A percentile compares a stretch with the other conserved stretches of the same genome.
Evolutionary conservation across 352 stramenopile species (phyloP).

Genomic region (Paralagenidium karlingii): DNA sequence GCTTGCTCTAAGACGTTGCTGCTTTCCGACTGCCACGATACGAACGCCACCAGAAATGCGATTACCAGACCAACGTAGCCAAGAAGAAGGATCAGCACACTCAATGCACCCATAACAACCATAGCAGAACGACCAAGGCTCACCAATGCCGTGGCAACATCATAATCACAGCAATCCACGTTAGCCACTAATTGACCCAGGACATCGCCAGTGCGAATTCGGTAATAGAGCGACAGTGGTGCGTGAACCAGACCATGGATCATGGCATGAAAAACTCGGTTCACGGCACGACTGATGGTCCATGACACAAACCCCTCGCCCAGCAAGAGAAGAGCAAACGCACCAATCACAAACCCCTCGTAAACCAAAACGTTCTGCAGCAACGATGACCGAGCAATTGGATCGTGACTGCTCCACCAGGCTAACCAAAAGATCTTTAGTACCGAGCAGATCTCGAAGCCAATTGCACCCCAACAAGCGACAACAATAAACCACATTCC

Average conservation of each 20-base stretch:
- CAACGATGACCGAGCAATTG: constrained; percentile 12
- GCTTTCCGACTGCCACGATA: constrained; percentile 14
- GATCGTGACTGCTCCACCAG: constrained; percentile 16
- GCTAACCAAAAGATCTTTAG: constrained; percentile 21
- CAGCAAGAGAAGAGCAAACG: constrained; percentile 13
- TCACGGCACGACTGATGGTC: constrained; percentile 11
- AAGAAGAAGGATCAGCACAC: constrained; percentile 17
- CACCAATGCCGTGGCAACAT: no score
- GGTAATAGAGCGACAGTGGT: constrained; percentile 20
- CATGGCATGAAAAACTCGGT: constrained; percentile 14
- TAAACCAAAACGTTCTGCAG: constrained; percentile 14
- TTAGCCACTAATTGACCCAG: constrained; percentile 17
- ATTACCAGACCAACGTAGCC: constrained; percentile 12
- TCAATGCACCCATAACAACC: constrained; percentile 15
- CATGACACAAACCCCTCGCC: constrained; percentile 16
- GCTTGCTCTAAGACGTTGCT: constrained; percentile 21
- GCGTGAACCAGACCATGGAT: constrained; percentile 16
- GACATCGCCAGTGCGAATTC: constrained; percentile 21
- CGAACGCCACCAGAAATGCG: constrained; percentile 11
- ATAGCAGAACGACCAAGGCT: constrained; percentile 13
- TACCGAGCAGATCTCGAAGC: constrained; percentile 10
- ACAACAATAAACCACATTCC: constrained; percentile 5
- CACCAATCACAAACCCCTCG: constrained; percentile 10
- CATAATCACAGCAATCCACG: constrained; percentile 17
- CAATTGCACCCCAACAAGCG: constrained; percentile 8